Conservation (phyloP, 2,329 filamentous ascomycete species). For the Pestalotiopsis sp. region DNA sequence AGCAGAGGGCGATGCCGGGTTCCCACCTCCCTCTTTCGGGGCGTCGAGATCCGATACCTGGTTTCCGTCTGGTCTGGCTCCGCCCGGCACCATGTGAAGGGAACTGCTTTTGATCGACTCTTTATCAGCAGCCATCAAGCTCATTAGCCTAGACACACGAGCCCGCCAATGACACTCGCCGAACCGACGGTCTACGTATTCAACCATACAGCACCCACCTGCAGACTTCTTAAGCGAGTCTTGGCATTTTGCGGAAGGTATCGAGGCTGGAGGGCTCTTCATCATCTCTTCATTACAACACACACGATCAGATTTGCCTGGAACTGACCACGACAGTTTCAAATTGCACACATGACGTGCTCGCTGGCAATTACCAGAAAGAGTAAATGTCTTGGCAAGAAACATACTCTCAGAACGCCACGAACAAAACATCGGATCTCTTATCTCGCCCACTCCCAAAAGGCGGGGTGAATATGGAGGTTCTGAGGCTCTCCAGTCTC, state of each 20-base stretch:
- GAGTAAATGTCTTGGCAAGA: background rate
- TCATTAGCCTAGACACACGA: background rate
- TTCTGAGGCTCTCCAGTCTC: background rate
- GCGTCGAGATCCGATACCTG: too few relatives aligned
- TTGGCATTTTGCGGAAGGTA: constrained; percentile 7
- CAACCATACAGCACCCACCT: background rate
- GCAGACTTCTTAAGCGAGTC: background rate
- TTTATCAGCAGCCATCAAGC: background rate
- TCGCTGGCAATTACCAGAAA: background rate
- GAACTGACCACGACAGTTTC: background rate
- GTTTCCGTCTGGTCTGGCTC: background rate
- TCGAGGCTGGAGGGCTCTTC: background rate
- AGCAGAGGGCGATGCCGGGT: background rate
- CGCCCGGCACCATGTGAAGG: background rate
- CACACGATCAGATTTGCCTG: background rate
- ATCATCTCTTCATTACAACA: background rate
- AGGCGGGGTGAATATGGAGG: background rate
- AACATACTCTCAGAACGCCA: background rate
- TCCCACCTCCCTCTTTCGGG: constrained; percentile 8
- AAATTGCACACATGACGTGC: background rate
- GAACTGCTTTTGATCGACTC: background rate
- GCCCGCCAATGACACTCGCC: background rate
- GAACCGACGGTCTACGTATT: background rate
- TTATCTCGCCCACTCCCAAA: background rate
- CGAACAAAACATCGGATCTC: background rate